These are phyloP conservation scores for Turritis glabra DNA, from an alignment of 345 rosid species.

Conservation along the genomic window DNA sequence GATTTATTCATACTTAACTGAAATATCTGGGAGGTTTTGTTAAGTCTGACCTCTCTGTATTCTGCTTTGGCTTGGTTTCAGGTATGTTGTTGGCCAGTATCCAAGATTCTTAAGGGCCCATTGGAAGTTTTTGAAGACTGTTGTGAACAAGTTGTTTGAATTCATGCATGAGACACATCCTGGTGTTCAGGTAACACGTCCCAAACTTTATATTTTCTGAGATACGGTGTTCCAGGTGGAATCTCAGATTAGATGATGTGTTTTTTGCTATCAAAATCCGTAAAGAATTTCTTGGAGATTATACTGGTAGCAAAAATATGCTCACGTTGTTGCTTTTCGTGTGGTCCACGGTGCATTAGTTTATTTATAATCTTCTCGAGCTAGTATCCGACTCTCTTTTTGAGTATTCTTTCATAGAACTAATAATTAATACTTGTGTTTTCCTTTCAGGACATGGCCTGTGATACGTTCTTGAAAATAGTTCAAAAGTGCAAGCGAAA, in stretches of 20 bases:
- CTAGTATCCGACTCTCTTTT: neutral
- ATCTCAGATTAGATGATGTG: neutral
- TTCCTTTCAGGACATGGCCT: conserved; percentile 90
- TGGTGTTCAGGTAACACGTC: conserved; percentile 82
- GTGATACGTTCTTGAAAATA: conserved; percentile 98
- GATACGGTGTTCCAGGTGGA: neutral
- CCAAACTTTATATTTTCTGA: conserved; percentile 14
- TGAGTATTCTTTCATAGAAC: neutral
- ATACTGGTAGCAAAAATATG: neutral
- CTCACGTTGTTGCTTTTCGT: neutral
- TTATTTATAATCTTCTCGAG: conserved; percentile 3
- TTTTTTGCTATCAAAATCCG: neutral
- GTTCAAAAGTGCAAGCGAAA: conserved; percentile 99
- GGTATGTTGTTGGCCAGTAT: conserved; percentile 99
- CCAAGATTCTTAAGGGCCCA: conserved; percentile 99
- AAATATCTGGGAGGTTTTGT: neutral
- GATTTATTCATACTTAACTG: conserved; percentile 7
- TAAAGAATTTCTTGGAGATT: neutral
- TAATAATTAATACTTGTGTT: conserved; percentile 13
- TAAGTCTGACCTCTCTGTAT: neutral
- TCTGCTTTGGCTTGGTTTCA: conserved; percentile 42
- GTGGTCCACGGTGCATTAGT: conserved; percentile 1
- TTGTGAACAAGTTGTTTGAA: conserved; percentile 96
- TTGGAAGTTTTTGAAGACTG: conserved; percentile 98
- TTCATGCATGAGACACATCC: conserved; percentile 99